Evolutionary conservation across 306 rosid genomes (phyloP).

Genomic region (Leucaena leucocephala): DNA sequence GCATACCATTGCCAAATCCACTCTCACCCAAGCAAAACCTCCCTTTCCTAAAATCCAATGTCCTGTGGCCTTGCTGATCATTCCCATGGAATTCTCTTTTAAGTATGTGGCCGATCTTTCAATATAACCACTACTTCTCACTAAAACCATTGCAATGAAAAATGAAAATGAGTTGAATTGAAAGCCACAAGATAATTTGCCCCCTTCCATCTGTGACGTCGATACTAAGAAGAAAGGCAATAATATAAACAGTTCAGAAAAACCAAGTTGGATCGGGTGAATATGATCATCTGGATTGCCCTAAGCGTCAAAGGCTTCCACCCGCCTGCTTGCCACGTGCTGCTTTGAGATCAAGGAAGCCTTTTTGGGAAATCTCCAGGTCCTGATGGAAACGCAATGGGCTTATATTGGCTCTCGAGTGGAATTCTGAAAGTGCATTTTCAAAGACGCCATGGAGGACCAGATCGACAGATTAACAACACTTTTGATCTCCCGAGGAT

Average conservation of each 20-base stretch:
- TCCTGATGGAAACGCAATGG: neutral
- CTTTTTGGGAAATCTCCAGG: too few relatives aligned
- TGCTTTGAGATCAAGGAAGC: too few relatives aligned
- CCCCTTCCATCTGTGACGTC: constrained; percentile 46
- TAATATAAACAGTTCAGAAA: constrained; percentile 28
- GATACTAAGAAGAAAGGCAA: constrained; percentile 15
- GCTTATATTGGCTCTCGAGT: neutral
- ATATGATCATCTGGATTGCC: neutral
- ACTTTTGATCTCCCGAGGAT: too few relatives aligned
- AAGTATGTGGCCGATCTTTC: constrained; percentile 55
- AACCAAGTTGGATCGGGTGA: constrained; percentile 44
- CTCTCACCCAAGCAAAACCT: constrained; percentile 53
- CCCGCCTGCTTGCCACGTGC: neutral
- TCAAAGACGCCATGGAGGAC: too few relatives aligned
- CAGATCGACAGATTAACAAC: too few relatives aligned
- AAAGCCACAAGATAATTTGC: constrained; percentile 23
- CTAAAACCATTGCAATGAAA: constrained; percentile 41
- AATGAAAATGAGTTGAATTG: constrained; percentile 44
- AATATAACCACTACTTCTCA: constrained; percentile 30
- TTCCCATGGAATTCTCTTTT: constrained; percentile 35
- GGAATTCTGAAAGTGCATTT: too few relatives aligned
- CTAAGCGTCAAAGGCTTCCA: neutral
- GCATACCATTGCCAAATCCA: constrained; percentile 47
- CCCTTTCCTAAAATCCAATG: constrained; percentile 27
- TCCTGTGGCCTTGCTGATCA: constrained; percentile 41